Base-by-base conservation (phyloP, 495 filamentous ascomycete genomes). In the Penicillium tannophilum region DNA sequence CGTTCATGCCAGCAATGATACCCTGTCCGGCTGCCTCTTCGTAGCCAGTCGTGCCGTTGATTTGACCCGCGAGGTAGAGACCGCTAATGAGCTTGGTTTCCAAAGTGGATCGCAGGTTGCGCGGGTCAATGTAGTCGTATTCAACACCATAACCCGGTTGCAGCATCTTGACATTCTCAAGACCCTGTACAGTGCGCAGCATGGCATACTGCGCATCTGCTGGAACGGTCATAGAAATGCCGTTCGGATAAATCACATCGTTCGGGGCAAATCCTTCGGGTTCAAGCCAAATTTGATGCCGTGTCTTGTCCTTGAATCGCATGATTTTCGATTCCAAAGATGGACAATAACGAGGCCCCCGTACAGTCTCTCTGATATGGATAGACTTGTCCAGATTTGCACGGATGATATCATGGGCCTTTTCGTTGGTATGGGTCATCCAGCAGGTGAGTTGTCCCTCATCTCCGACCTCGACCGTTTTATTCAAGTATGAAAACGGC, bases 41-140 rank as follows among this genome's bases (percentile, higher is more conserved):
- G 74, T 98, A 98, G 3, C 94, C 94, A 0, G 94, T 98, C 0
- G 94, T 98, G 43, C 94, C 94, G 75, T 98, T 98, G 72, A 98
- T 97, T 69, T 98, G 94, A 16, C 94, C 94, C 2, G 94, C 94
- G 17, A 98, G 83, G 76, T 90, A 98, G 8, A 98, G 84, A 33
- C 94, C 94, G 33, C 79, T 79, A 58, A 98, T 96, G 24, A 89
- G 75, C 72, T 98, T 98, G 6, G 94, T 98, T 68, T 98, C 95
- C 9, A 98, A 84, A 0, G 94, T 92, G 20, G 90, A 84, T 60
- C 86, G 87, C 9, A 98, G 79, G 66, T 86, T 88, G 53, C 94
- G 89, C 9, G 94, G 95, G 70, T 98, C 94, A 10, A 98, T 90
- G 72, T 98, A 98, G 77, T 98, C 94, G 72, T 98, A 98, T 74